These are phyloP conservation scores for Fusarium nisikadoi DNA, from an alignment of 2,329 filamentous ascomycete genomes.

Conservation along the genomic window DNA sequence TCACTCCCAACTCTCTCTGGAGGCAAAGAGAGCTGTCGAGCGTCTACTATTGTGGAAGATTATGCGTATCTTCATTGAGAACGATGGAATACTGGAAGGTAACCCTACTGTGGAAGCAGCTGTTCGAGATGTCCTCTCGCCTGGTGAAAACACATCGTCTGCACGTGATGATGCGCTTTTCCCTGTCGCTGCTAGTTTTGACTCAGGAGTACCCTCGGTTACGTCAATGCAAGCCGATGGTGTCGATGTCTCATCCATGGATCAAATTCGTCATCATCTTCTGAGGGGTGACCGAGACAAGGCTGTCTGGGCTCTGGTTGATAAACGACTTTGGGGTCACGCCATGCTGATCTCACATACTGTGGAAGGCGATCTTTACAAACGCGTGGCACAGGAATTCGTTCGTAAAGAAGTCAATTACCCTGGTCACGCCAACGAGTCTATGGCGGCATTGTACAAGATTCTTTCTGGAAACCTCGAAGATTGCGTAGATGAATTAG, in stretches of 20 bases:
- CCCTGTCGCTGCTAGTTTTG: slow-evolving; percentile 38
- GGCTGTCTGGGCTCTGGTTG: slow-evolving; percentile 92
- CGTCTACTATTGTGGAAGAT: slow-evolving; percentile 89
- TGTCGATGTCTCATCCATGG: slow-evolving; percentile 74
- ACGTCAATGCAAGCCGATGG: slow-evolving; percentile 68
- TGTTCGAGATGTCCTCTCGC: slow-evolving; percentile 78
- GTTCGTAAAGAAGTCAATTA: slow-evolving; percentile 94
- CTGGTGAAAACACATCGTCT: slow-evolving; percentile 53
- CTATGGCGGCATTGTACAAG: slow-evolving; percentile 90
- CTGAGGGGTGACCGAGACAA: slow-evolving; percentile 87
- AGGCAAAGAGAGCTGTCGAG: slow-evolving; percentile 80
- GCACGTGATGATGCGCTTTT: slow-evolving; percentile 44
- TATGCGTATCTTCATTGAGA: slow-evolving; percentile 81
- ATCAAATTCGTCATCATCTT: slow-evolving; percentile 77
- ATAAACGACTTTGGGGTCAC: slow-evolving; percentile 95
- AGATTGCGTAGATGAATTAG: slow-evolving; percentile 94
- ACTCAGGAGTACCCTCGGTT: slow-evolving; percentile 40
- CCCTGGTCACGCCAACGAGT: slow-evolving; percentile 81
- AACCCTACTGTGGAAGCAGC: slow-evolving; percentile 76
- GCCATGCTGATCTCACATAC: slow-evolving; percentile 88
- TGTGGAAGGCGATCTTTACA: slow-evolving; percentile 85
- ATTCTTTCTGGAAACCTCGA: slow-evolving; percentile 93
- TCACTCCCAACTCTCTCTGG: slow-evolving; percentile 63
- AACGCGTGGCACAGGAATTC: slow-evolving; percentile 94
- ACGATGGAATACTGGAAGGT: slow-evolving; percentile 85